phyloP scores from a whole-genome alignment of 305 asterid genomes.

The Petunia hybrid region DNA sequence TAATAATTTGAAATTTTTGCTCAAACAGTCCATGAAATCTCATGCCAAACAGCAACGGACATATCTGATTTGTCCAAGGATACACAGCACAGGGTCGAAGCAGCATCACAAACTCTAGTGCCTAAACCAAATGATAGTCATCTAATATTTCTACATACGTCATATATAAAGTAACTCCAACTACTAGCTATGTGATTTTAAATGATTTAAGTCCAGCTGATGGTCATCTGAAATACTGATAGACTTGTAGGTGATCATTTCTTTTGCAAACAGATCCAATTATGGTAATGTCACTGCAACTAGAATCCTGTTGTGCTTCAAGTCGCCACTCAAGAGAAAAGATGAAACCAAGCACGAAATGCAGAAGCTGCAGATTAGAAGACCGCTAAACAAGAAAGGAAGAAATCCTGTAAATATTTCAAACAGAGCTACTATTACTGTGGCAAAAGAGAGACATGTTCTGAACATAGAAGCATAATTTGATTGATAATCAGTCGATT shows the following conservation, averaged over 20 bases:
- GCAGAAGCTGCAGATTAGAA: not conserved
- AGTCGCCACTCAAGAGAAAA: constrained; percentile 18
- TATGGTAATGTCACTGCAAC: not conserved
- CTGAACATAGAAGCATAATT: not conserved
- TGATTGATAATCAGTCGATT: not conserved
- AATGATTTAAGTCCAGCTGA: constrained; percentile 9
- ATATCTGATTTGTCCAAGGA: not conserved
- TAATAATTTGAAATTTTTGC: not conserved
- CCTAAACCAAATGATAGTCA: not conserved
- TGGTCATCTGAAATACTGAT: not conserved
- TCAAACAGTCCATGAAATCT: not conserved
- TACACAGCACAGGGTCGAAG: constrained; percentile 9
- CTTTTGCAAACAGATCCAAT: not conserved
- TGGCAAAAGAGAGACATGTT: constrained; percentile 25
- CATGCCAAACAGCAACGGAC: constrained; percentile 22
- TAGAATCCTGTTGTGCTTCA: constrained; percentile 4
- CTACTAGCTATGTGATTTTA: not conserved
- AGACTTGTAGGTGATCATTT: constrained; percentile 8
- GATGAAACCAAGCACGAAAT: not conserved
- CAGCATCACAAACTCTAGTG: constrained; percentile 18
- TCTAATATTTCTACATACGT: not conserved
- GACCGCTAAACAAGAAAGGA: not conserved
- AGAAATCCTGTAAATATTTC: not conserved
- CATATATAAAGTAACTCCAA: too few species aligned
- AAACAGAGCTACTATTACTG: not conserved